phyloP scores from a whole-genome alignment of 331 rosid species.

The Malus hybrid region DNA sequence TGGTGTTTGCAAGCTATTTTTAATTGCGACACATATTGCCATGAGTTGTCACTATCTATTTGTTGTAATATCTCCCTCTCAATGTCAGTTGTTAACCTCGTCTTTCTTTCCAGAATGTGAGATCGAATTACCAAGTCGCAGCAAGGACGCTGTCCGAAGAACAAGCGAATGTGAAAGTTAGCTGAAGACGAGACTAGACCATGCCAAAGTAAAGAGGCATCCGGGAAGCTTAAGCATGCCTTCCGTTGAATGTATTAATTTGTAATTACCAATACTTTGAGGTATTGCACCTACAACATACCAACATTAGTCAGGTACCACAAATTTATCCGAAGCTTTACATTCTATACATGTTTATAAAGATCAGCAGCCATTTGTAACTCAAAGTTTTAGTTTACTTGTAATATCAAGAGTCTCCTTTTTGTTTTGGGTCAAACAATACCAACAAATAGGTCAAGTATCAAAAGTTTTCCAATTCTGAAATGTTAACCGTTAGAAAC shows the following conservation, averaged over 20 bases:
- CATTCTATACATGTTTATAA: not conserved
- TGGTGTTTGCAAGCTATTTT: not conserved
- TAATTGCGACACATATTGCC: not conserved
- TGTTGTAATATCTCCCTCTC: not conserved
- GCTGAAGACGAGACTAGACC: not conserved
- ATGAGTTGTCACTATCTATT: not conserved
- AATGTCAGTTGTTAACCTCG: not conserved
- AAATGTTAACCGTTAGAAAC: not conserved
- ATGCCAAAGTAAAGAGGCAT: not conserved
- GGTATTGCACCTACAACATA: not conserved
- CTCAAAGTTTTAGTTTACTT: not conserved
- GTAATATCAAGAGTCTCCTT: not conserved
- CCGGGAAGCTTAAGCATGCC: not conserved
- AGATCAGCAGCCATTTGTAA: not conserved
- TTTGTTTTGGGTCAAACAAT: not conserved
- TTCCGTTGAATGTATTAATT: not conserved
- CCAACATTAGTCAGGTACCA: not conserved
- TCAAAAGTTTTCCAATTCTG: not conserved
- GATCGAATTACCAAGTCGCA: conserved; percentile 63
- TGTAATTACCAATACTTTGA: not conserved
- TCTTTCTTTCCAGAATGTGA: conserved; percentile 44
- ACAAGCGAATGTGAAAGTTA: conserved; percentile 21
- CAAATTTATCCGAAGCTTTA: not conserved
- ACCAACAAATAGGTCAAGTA: not conserved
- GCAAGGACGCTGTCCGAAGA: conserved; percentile 24